Evolutionary conservation across 768 basidiomycete species (phyloP), one percentile per base, ranked within the genome.

Genomic region (Pleurotus ostreatus): DNA sequence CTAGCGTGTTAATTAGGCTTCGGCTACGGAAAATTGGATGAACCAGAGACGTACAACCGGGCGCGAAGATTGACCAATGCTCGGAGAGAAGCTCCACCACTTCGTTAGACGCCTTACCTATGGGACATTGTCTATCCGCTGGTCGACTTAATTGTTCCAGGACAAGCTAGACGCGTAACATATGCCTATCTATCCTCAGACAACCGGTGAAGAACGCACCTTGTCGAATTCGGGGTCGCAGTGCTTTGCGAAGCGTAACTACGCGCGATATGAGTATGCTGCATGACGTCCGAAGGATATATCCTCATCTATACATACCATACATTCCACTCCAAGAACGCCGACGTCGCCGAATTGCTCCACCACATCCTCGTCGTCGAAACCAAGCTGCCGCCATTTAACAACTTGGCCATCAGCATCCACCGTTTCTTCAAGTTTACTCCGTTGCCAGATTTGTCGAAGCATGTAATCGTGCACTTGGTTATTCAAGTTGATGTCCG

Each of bases 31-130:
- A 34, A 34, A 34, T 11, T 4, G 30, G 30, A 34, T 34, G 30
- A 34, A 34, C 30, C 30, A 34, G 30, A 30, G 25, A 81, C 82
- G 44, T 60, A 92, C 92, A 94, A 45, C 90, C 89, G 26, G 92
- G 89, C 12, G 88, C 89, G 65, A 88, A 88, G 60, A 94, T 88
- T 16, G 81, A 81, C 88, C 91, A 94, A 65, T 93, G 84, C 49
- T 93, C 88, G 2, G 89, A 85, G 30, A 96, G 74, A 39, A 94
- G 74, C 62, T 90, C 91, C 4, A 93, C 89, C 6, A 93, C 83
- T 62, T 94, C 89, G 57, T 90, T 91, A 1, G 92, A 94, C 15
- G 88, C 90, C 62, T 80, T 86, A 4, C 86, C 87, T 60, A 95
- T 80, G 0, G 90, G 92, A 72, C 93, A 95, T 48, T 90, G 79